A percentile compares a stretch with the other conserved stretches of the same genome.
These are phyloP conservation scores for Neoboletus brunneissimus DNA, from an alignment of 768 basidiomycete genomes.

Conservation along the genomic window DNA sequence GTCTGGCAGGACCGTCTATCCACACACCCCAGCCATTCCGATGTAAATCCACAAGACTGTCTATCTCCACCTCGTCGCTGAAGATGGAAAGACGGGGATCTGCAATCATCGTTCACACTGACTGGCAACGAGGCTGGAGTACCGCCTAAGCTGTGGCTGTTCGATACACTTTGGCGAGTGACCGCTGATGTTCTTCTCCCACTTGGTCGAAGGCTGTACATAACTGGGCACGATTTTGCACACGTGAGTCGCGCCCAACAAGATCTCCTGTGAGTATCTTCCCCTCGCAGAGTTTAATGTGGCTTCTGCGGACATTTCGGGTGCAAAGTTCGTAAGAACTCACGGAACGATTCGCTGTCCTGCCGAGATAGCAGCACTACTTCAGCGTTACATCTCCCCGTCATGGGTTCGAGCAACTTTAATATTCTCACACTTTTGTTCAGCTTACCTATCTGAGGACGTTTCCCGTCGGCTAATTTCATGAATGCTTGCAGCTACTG, in stretches of 20 bases:
- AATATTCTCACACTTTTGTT: conserved; percentile 22
- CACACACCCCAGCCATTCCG: neutral
- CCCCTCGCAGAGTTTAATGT: conserved; percentile 15
- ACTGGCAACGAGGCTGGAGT: conserved; percentile 2
- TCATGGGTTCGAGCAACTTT: neutral
- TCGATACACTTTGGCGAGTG: conserved; percentile 4
- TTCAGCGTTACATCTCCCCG: neutral
- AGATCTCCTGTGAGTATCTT: conserved; percentile 20
- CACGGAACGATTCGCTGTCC: conserved; percentile 1
- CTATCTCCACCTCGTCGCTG: neutral
- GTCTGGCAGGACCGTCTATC: neutral
- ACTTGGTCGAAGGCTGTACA: conserved; percentile 9
- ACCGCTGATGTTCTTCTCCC: conserved; percentile 2
- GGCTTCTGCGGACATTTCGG: conserved; percentile 4
- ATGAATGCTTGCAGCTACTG: neutral
- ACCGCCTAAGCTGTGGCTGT: conserved; percentile 2
- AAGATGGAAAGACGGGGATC: neutral
- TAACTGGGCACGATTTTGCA: conserved; percentile 7
- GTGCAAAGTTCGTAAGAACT: neutral
- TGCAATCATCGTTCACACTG: neutral
- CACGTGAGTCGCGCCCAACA: neutral
- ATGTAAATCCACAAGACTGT: neutral
- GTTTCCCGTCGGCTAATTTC: neutral
- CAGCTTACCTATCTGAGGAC: conserved; percentile 13
- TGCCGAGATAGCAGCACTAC: conserved; percentile 8